Conservation (phyloP, 208 protist species). For the Leishmania amazonensis region DNA sequence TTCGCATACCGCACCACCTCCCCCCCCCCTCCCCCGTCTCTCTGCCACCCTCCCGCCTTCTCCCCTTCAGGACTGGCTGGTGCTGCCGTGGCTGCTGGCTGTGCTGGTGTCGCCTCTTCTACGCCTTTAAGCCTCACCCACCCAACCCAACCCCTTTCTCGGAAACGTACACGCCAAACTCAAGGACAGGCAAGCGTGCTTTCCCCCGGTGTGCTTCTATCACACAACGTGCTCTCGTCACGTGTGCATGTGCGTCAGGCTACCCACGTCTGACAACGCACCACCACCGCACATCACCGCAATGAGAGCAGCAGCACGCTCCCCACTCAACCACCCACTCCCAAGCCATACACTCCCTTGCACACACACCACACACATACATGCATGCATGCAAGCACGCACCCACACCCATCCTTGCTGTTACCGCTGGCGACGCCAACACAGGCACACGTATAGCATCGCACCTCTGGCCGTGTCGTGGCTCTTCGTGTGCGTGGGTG, state of each 20-base stretch:
- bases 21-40: background rate
- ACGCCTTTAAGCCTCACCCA: background rate
- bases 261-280: background rate
- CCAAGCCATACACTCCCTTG: background rate
- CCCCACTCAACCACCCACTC: background rate
- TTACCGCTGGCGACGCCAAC: background rate
- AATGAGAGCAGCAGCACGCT: background rate
- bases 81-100: background rate
- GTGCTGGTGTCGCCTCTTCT: background rate
- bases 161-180: background rate
- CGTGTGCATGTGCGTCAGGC: background rate
- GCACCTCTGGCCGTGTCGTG: background rate
- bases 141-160: background rate
- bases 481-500: background rate
- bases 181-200: background rate
- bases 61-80: background rate
- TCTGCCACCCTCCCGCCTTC: background rate
- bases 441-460: background rate
- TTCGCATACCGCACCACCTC: background rate
- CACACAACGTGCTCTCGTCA: too few species aligned
- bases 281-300: background rate
- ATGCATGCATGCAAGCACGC: conserved; percentile 5
- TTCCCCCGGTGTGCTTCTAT: too few species aligned
- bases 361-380: background rate
- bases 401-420: background rate